Evolutionary conservation across 345 rosid species (phyloP), one percentile per base, ranked within the genome.

Genomic region (Garcia nutans): DNA sequence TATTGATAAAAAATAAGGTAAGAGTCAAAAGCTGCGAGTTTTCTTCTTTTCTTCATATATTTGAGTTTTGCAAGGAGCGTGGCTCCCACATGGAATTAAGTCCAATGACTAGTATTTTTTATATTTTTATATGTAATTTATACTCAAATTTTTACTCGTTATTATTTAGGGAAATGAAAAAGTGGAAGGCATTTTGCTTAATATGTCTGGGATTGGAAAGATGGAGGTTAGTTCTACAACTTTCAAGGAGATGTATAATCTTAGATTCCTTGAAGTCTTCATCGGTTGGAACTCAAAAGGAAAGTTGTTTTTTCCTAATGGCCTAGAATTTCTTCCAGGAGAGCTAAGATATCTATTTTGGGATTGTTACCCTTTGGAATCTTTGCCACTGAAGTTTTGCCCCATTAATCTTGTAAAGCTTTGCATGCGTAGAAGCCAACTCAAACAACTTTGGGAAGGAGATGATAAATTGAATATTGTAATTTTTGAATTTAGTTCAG

Each of bases 391-490:
- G 2, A 44, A 23, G 6, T 74, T 64, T 33, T 10, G 11, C 8
- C 71, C 65, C 0, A 49, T 13, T 2, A 74, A 74, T 65, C 71
- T 65, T 20, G 77, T 74, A 23, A 54, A 65, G n/a, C 64, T 65
- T 31, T 56, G 22, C 22, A 19, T 74, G 77, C 28, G 9, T 33
- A 3, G 10, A 6, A 55, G 77, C 71, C 22, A 74, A 19, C 37
- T 74, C 3, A 20, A 65, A 74, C 56, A 65, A 23, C 71, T 65
- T 33, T 74, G 61, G 41, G 42, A 22, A 1, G n/a, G n/a, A n/a
- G n/a, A n/a, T n/a, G n/a, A n/a, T n/a, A n/a, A n/a, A n/a, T n/a
- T n/a, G n/a, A n/a, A n/a, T n/a, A n/a, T n/a, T n/a, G n/a, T n/a
- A n/a, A n/a, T n/a, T n/a, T n/a, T n/a, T n/a, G n/a, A n/a, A n/a